Evolutionary conservation across 106 monocot species (phyloP), one percentile per base, ranked within the genome.

Genomic region (Dactylorhiza incarnata): DNA sequence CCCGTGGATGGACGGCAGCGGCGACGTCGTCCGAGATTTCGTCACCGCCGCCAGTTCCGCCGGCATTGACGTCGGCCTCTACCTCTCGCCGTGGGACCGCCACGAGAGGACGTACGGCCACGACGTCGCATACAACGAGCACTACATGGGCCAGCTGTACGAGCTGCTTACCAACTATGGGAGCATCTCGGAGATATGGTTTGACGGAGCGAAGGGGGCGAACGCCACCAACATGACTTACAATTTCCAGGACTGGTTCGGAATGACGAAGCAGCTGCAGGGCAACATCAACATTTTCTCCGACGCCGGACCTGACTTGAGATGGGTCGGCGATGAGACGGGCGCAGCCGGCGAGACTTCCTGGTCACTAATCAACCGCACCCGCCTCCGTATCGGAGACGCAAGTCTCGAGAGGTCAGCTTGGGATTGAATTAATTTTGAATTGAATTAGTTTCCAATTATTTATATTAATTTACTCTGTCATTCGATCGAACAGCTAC

Each of bases 41-140:
- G 83, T 82, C 5, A 84, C 66, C 1, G 90, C 92, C 13, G 92
- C 90, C 0, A 24, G 51, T 23, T 84, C 78, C 12, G n/a, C 78
- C 7, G 86, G 92, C 24, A 20, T 92, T 59, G 92, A 92, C 71
- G 80, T 75, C 3, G 95, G 95, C 5, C 55, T 95, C 45, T 95
- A 95, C 71, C 82, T 95, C 8, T 95, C 95, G 6, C 95, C 95
- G 46, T 95, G 95, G 95, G 95, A 95, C 37, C 84, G 86, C n/a
- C 92, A 95, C 55, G 92, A 95, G 80, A 83, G 44, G 72, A 80
- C 59, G 45, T 95, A 95, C 53, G 95, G 95, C 46, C 74, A 20
- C 3, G 88, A 92, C 59, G 37, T 75, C 0, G 81, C 80, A 29
- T 95, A 95, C 78, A 95, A 95, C 46, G 92, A 95, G 86, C 83